Percentiles rank a stretch among this genome's conserved stretches.
Conservation (phyloP, 345 rosid species). For the Garcia nutans region DNA sequence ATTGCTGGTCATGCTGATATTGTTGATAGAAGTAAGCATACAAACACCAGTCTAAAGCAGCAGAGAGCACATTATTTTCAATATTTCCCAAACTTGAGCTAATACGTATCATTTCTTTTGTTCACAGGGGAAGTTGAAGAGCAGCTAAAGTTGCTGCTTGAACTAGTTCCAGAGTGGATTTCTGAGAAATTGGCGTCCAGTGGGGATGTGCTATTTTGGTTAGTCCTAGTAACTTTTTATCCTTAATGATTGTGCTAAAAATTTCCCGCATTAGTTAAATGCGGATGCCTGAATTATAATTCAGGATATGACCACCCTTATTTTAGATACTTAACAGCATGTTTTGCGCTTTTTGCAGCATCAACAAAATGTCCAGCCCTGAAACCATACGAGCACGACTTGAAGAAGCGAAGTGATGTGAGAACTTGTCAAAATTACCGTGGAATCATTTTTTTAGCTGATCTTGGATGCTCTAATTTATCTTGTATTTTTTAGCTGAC, state of each 20-base stretch:
- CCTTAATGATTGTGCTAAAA: neutral
- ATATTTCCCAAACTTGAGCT: constrained; percentile 9
- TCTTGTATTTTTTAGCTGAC: neutral
- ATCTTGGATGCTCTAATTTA: constrained; percentile 21
- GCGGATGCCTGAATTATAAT: neutral
- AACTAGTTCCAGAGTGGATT: constrained; percentile 87
- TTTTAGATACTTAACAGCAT: neutral
- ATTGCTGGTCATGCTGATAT: constrained; percentile 56
- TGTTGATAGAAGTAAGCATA: constrained; percentile 65
- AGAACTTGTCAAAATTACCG: constrained; percentile 10
- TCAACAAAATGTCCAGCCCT: constrained; percentile 53
- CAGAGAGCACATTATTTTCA: neutral
- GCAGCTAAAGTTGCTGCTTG: constrained; percentile 62
- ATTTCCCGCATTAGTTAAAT: neutral
- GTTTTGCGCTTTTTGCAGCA: constrained; percentile 38
- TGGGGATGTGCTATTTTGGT: constrained; percentile 76
- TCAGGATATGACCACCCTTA: neutral
- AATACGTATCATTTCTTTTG: constrained; percentile 8
- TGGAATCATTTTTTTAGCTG: neutral
- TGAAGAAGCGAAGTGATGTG: constrained; percentile 51
- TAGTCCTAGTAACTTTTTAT: constrained; percentile 18
- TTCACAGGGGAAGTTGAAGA: constrained; percentile 79
- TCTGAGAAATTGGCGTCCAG: constrained; percentile 58
- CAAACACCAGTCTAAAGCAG: neutral
- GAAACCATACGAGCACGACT: constrained; percentile 45